phyloP scores from a whole-genome alignment of 768 basidiomycete species.

The Suillus decipiens region DNA sequence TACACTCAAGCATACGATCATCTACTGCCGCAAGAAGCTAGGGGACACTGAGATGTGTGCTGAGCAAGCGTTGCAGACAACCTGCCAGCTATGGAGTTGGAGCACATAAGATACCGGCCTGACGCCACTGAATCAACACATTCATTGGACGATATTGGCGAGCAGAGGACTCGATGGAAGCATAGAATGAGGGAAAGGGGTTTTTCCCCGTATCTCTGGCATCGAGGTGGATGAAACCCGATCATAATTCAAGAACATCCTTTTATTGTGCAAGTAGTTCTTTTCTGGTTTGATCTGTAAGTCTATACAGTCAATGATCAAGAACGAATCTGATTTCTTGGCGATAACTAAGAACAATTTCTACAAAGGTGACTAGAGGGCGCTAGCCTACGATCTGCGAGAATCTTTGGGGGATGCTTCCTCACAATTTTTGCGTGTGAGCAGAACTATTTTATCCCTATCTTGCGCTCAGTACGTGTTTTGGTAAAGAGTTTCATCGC shows the following conservation, averaged over 20 bases:
- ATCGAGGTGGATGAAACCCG: not conserved
- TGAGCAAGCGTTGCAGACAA: not conserved
- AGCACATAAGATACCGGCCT: not conserved
- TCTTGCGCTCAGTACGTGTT: not conserved
- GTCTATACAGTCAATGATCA: not conserved
- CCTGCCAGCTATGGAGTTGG: not conserved
- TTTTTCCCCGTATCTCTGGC: not conserved
- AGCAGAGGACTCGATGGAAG: not conserved
- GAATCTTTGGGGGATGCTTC: not conserved
- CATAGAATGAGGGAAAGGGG: not conserved
- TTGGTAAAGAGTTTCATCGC: no score
- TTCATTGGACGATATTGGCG: slow-evolving; percentile 7
- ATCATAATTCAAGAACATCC: not conserved
- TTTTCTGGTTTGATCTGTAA: not conserved
- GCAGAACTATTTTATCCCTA: not conserved
- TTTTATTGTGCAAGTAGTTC: not conserved
- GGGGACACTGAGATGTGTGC: slow-evolving; percentile 35
- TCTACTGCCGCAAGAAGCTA: slow-evolving; percentile 16
- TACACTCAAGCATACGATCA: slow-evolving; percentile 32
- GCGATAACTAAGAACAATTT: not conserved
- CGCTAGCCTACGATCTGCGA: not conserved
- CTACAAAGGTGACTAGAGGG: not conserved
- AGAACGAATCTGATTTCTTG: not conserved
- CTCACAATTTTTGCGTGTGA: not conserved
- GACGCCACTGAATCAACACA: slow-evolving; percentile 10